Conservation (phyloP, 2,329 filamentous ascomycete species). For the Xylaria digitata region DNA sequence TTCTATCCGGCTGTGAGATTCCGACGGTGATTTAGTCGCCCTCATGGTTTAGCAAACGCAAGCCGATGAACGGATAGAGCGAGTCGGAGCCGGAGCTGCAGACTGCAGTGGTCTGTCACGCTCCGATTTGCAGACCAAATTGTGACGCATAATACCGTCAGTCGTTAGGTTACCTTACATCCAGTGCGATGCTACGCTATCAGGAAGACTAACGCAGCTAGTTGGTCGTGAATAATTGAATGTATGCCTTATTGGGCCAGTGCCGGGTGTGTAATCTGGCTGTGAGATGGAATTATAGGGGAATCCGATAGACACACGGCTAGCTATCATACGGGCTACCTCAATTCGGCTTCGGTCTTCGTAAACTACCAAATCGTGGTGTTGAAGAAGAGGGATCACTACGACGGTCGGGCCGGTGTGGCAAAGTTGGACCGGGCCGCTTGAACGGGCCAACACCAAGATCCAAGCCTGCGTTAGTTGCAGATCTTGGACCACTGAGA, state of each 20-base stretch:
- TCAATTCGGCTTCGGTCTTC: constrained; percentile 22
- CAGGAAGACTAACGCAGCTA: background rate
- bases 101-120: constrained; percentile 16
- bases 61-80: constrained; percentile 16
- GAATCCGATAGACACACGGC: background rate
- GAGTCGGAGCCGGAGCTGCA: constrained; percentile 21
- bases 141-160: constrained; percentile 16
- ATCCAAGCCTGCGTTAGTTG: constrained; percentile 32
- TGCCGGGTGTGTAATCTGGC: constrained; percentile 6
- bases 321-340: constrained; percentile 21
- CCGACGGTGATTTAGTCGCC: constrained; percentile 25
- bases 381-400: constrained; percentile 31
- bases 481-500: constrained; percentile 24
- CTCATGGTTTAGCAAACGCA: constrained; percentile 28
- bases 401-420: constrained; percentile 31
- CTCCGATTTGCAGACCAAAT: constrained; percentile 23
- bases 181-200: constrained; percentile 15
- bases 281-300: constrained; percentile 1
- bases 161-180: constrained; percentile 17
- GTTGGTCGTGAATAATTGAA: constrained; percentile 4
- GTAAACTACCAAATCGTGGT: constrained; percentile 30
- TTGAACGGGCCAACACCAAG: constrained; percentile 36
- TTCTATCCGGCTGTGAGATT: constrained; percentile 28
- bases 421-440: constrained; percentile 38
- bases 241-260: constrained; percentile 17